Evolutionary conservation across 768 basidiomycete genomes (phyloP).

Genomic region (Paxillus involutus): DNA sequence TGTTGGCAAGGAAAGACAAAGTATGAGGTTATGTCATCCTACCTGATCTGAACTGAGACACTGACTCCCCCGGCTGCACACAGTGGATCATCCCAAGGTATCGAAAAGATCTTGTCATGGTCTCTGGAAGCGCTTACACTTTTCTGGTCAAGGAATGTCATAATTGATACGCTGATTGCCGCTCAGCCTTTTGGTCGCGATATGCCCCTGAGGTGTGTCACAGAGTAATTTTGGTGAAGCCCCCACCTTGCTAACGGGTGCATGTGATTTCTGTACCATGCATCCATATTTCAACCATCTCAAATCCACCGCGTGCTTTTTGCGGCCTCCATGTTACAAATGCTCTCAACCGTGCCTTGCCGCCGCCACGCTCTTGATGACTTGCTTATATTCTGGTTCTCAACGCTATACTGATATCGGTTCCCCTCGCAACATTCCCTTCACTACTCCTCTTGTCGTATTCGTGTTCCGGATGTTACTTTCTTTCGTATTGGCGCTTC

Average conservation of each 20-base stretch:
- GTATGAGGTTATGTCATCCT: too few species aligned
- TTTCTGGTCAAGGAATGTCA: slow-evolving; percentile 32
- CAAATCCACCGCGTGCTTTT: not conserved
- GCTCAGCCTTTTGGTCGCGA: slow-evolving; percentile 53
- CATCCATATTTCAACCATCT: not conserved
- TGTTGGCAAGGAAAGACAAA: too few species aligned
- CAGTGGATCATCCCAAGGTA: slow-evolving; percentile 49
- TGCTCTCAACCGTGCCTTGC: not conserved
- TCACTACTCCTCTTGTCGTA: too few species aligned
- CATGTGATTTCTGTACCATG: not conserved
- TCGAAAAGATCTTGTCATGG: not conserved
- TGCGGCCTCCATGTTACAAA: not conserved
- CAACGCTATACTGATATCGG: too few species aligned
- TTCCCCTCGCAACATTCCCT: too few species aligned
- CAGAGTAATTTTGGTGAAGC: not conserved
- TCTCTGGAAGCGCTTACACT: not conserved
- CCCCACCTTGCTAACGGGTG: not conserved
- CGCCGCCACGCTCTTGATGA: not conserved
- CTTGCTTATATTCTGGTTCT: too few species aligned
- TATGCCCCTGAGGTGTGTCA: slow-evolving; percentile 45
- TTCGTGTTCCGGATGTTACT: too few species aligned
- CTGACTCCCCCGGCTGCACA: not conserved
- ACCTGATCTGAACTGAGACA: not conserved
- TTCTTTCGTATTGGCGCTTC: too few species aligned
- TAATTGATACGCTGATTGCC: slow-evolving; percentile 47